Evolutionary conservation across 1,139 yeast species (phyloP), one percentile per base, ranked within the genome.

Genomic region (Spathaspora sp.): DNA sequence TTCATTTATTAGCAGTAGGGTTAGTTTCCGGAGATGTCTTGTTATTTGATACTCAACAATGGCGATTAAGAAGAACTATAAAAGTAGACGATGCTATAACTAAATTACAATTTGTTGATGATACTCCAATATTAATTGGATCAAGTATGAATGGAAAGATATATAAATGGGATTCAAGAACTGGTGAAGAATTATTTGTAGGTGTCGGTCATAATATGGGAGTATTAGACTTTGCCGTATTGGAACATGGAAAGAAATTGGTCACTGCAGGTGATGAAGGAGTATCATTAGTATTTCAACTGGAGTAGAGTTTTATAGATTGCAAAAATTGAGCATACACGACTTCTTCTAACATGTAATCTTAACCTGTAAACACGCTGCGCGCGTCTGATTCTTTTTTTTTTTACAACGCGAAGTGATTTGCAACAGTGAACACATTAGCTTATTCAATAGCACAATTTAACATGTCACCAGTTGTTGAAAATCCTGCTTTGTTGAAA

Each of bases 181-280:
- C 90, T 2, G 96, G 96, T 47, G 79, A 76, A 48, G 84, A 81
- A 54, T 64, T 85, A 45, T 87, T 86, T 70, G 85, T 76, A 33
- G 95, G 95, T 53, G 82, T 81, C 41, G 99, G 99, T 18, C 99
- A 93, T 65, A 88, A 86, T 64, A 88, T 89, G 86, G 98, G 98
- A 47, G 84, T 93, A 11, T 76, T 93, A 50, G 97, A 90, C 58
- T 90, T 91, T 63, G 81, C 86, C 11, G 58, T 82, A 41, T 62
- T 74, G 37, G 81, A 81, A n/a, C 69, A 78, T 40, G 91, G 89
- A 38, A 76, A 77, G 47, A 83, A 86, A 60, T 61, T 95, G 43
- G 78, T 90, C 38, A 89, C 97, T 24, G 99, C 97, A n/a, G 98
- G 98, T 51, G 99, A 93, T 64, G 99, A 93, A 64, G 97, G 96